Evolutionary conservation across 352 stramenopile genomes (phyloP).

Genomic region (Phytophthora europaea): DNA sequence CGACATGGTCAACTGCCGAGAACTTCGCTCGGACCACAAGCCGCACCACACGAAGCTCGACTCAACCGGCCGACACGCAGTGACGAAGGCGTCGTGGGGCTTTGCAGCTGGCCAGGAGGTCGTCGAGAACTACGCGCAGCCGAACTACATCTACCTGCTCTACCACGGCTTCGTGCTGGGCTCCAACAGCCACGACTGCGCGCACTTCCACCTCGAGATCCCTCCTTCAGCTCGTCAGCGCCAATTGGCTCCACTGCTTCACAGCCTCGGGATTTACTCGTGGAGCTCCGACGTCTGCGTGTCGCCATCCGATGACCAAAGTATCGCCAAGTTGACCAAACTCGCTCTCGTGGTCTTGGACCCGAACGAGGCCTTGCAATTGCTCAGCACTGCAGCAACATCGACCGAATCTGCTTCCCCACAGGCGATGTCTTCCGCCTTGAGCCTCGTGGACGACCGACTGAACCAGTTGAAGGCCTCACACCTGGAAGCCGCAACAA

Average conservation of each 20-base stretch:
- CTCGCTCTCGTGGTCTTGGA: slow-evolving; percentile 35
- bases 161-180: slow-evolving; percentile 93
- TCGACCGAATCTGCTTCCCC: neutral
- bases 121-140: slow-evolving; percentile 95
- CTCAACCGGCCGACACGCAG: slow-evolving; percentile 46
- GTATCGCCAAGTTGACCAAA: slow-evolving; percentile 34
- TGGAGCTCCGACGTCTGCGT: slow-evolving; percentile 59
- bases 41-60: slow-evolving; percentile 65
- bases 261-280: slow-evolving; percentile 36
- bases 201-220: slow-evolving; percentile 65
- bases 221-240: slow-evolving; percentile 16
- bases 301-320: neutral
- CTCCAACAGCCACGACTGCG: slow-evolving; percentile 88
- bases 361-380: slow-evolving; percentile 23
- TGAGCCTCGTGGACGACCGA: slow-evolving; percentile 17
- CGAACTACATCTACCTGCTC: slow-evolving; percentile 95
- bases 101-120: slow-evolving; percentile 81
- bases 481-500: neutral
- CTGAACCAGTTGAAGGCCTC: slow-evolving; percentile 7
- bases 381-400: neutral
- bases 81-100: slow-evolving; percentile 76
- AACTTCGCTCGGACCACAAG: slow-evolving; percentile 49
- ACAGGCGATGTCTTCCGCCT: slow-evolving; percentile 18
- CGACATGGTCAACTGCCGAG: slow-evolving; percentile 95
- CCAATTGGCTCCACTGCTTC: slow-evolving; percentile 33